These are phyloP conservation scores for Blechomonas ayalai DNA, from an alignment of 208 protist species.

Conservation along the genomic window DNA sequence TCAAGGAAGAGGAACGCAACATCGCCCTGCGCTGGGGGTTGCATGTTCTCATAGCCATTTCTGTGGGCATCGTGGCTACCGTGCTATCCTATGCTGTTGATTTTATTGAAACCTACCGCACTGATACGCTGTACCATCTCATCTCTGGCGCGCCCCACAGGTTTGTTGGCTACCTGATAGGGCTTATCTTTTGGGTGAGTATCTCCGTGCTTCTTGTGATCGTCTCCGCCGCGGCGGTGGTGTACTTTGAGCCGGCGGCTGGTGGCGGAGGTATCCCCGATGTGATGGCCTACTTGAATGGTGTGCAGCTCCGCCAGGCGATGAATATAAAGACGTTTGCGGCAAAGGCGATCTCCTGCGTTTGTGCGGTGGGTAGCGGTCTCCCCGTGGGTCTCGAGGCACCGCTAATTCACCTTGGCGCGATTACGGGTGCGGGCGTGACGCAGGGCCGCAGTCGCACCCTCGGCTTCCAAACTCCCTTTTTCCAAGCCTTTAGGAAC, in stretches of 20 bases:
- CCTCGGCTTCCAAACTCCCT: conserved; percentile 63
- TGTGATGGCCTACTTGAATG: conserved; percentile 92
- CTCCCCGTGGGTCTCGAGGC: conserved; percentile 93
- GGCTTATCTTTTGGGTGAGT: conserved; percentile 40
- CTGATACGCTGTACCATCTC: conserved; percentile 21
- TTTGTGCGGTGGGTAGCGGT: conserved; percentile 86
- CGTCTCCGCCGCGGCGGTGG: conserved; percentile 52
- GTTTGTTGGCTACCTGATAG: conserved; percentile 21
- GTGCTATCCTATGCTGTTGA: conserved; percentile 66
- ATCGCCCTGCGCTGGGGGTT: conserved; percentile 67
- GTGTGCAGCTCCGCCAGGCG: conserved; percentile 84
- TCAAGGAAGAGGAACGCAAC: conserved; percentile 44
- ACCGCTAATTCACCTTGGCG: conserved; percentile 94
- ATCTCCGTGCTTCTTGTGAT: conserved; percentile 38
- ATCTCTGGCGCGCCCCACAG: conserved; percentile 15
- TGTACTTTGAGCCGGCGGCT: conserved; percentile 82
- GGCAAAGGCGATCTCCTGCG: conserved; percentile 75
- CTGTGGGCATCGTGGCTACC: conserved; percentile 65
- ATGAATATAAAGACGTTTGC: conserved; percentile 85
- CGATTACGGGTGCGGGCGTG: conserved; percentile 91
- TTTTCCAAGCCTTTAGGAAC: conserved; percentile 83
- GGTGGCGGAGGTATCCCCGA: conserved; percentile 85
- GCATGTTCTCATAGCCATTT: conserved; percentile 78
- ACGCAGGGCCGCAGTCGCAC: conserved; percentile 87
- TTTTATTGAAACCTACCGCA: conserved; percentile 47